phyloP scores from a whole-genome alignment of 1,284 basidiomycete species.

The Irpex sp. region DNA sequence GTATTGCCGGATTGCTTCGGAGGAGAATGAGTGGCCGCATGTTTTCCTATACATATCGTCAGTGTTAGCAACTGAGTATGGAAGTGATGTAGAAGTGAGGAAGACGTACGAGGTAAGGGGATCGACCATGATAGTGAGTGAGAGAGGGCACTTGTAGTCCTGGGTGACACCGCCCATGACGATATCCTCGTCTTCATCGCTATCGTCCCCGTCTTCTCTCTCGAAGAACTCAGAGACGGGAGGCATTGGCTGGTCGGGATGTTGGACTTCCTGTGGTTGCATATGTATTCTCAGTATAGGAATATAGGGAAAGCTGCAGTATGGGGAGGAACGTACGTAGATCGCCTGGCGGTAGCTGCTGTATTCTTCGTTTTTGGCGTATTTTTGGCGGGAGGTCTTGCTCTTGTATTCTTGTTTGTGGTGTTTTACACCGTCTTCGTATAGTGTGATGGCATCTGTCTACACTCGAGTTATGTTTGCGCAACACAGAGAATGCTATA shows the following conservation, averaged over 20 bases:
- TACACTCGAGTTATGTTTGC: constrained; percentile 23
- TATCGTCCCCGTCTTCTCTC: constrained; percentile 71
- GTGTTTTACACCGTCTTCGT: constrained; percentile 39
- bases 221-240: constrained; percentile 72
- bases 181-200: constrained; percentile 77
- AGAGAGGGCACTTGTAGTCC: constrained; percentile 78
- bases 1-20: constrained; percentile 53
- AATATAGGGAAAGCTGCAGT: not conserved
- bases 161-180: constrained; percentile 81
- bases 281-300: too few relatives aligned
- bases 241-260: constrained; percentile 68
- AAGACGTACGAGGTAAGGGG: constrained; percentile 70
- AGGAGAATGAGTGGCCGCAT: constrained; percentile 75
- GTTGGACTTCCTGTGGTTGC: constrained; percentile 54
- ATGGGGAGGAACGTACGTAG: constrained; percentile 48
- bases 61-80: not conserved
- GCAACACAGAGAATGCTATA: constrained; percentile 10
- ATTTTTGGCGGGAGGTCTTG: constrained; percentile 73
- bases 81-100: not conserved
- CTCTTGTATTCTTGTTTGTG: constrained; percentile 44
- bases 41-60: constrained; percentile 39
- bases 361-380: constrained; percentile 62
- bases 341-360: constrained; percentile 60
- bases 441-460: constrained; percentile 45
- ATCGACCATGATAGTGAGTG: constrained; percentile 57